phyloP scores from a whole-genome alignment of 768 basidiomycete genomes.

The Amanita subjunquillea region DNA sequence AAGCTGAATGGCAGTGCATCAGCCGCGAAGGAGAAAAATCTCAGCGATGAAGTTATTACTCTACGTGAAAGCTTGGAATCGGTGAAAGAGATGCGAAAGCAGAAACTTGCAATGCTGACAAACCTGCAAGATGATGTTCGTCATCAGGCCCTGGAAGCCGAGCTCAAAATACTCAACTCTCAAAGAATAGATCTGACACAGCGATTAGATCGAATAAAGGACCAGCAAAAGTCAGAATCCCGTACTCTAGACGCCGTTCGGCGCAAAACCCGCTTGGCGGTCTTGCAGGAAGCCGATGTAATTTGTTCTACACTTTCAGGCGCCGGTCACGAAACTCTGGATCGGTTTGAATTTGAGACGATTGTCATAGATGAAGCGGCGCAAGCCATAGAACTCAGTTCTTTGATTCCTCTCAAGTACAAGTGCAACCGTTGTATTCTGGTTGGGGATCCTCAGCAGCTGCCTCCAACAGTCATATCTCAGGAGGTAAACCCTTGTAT shows the following conservation, averaged over 20 bases:
- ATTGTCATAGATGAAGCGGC: constrained; percentile 98
- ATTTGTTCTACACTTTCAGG: constrained; percentile 93
- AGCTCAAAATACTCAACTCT: constrained; percentile 55
- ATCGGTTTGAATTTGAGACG: constrained; percentile 84
- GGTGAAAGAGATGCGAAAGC: constrained; percentile 46
- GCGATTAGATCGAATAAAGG: constrained; percentile 67
- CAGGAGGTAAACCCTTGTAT: constrained; percentile 22
- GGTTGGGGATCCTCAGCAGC: constrained; percentile 93
- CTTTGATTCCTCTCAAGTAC: constrained; percentile 91
- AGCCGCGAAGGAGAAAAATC: constrained; percentile 30
- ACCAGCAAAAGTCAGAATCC: constrained; percentile 71
- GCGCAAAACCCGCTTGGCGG: constrained; percentile 59
- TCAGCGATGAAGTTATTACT: constrained; percentile 43
- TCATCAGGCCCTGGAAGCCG: constrained; percentile 49
- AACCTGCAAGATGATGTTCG: constrained; percentile 48
- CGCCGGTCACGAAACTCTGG: constrained; percentile 80
- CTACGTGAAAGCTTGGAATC: constrained; percentile 62
- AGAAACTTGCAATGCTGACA: constrained; percentile 51
- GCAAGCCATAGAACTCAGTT: constrained; percentile 91
- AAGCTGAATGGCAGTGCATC: constrained; percentile 41
- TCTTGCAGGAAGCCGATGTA: constrained; percentile 85
- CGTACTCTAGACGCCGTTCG: constrained; percentile 78
- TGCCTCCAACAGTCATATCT: constrained; percentile 79
- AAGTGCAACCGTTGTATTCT: constrained; percentile 75
- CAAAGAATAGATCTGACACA: constrained; percentile 54